These are phyloP conservation scores for Nicotiana noctiflora DNA, from an alignment of 257 asterid species.

Conservation along the genomic window DNA sequence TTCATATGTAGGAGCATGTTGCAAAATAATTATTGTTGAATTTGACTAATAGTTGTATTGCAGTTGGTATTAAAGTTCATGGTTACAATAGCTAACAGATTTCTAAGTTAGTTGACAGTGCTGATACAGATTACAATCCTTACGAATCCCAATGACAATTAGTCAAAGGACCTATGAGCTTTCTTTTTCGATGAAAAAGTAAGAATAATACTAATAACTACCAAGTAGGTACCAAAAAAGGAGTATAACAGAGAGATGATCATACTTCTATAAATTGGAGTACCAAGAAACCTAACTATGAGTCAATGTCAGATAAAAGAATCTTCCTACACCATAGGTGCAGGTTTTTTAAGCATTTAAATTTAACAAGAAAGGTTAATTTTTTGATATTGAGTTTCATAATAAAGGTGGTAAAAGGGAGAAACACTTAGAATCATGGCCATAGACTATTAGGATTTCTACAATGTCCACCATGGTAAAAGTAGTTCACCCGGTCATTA, in stretches of 20 bases:
- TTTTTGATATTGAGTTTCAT: too few relatives aligned
- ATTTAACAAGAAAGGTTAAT: too few relatives aligned
- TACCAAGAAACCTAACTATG: background rate
- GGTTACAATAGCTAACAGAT: slow-evolving; percentile 18
- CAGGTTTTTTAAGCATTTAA: too few relatives aligned
- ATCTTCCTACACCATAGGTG: background rate
- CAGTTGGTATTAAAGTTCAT: background rate
- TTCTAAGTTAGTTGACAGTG: background rate
- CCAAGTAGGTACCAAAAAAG: background rate
- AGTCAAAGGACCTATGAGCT: background rate
- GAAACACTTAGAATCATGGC: too few relatives aligned
- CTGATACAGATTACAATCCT: background rate
- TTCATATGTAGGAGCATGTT: background rate
- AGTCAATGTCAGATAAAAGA: background rate
- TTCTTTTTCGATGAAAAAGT: too few relatives aligned
- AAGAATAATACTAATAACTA: background rate
- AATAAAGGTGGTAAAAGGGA: too few relatives aligned
- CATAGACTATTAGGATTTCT: too few relatives aligned
- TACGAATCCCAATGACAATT: background rate
- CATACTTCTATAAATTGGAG: background rate
- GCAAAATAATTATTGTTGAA: background rate
- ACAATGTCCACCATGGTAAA: too few relatives aligned
- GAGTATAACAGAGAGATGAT: too few relatives aligned
- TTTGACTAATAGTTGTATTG: background rate
- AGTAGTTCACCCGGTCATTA: too few relatives aligned